Conservation (phyloP, 1,284 basidiomycete genomes). For the Cryptococcus sp. region DNA sequence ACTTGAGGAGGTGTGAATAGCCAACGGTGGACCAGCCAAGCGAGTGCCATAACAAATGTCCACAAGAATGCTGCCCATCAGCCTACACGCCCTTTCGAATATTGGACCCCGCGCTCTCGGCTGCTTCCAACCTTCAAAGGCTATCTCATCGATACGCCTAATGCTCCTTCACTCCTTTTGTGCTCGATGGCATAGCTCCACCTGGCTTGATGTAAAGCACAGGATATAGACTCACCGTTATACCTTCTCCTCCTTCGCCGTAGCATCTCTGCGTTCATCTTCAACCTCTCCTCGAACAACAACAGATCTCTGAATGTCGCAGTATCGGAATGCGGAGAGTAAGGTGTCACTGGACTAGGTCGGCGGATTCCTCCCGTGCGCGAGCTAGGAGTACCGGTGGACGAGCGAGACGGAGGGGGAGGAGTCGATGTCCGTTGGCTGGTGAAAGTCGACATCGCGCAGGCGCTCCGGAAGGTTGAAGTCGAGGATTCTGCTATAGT, state of each 20-base stretch:
- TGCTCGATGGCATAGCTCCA: no score
- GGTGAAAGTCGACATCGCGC: no score
- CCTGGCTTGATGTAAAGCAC: no score
- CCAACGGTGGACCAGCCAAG: conserved; percentile 26
- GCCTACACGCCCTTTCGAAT: neutral
- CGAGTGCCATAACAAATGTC: conserved; percentile 27
- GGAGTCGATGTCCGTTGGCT: no score
- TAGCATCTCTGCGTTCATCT: conserved; percentile 79
- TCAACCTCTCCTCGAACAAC: conserved; percentile 91
- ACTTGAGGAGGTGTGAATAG: conserved; percentile 31
- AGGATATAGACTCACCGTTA: conserved; percentile 61
- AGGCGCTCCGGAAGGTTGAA: no score
- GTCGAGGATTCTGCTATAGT: no score
- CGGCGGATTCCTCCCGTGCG: conserved; percentile 4
- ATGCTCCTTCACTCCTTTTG: neutral
- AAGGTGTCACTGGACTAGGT: conserved; percentile 41
- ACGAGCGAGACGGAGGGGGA: no score
- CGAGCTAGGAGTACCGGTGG: no score
- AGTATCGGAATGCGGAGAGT: conserved; percentile 61
- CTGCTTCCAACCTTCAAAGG: neutral
- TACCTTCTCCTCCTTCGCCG: conserved; percentile 78
- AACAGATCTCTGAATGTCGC: conserved; percentile 83
- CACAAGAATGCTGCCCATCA: conserved; percentile 33
- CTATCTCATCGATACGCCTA: neutral
- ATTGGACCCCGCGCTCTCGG: no score